Conservation (phyloP, 2,329 filamentous ascomycete genomes). For the Stagonosporopsis vannaccii region DNA sequence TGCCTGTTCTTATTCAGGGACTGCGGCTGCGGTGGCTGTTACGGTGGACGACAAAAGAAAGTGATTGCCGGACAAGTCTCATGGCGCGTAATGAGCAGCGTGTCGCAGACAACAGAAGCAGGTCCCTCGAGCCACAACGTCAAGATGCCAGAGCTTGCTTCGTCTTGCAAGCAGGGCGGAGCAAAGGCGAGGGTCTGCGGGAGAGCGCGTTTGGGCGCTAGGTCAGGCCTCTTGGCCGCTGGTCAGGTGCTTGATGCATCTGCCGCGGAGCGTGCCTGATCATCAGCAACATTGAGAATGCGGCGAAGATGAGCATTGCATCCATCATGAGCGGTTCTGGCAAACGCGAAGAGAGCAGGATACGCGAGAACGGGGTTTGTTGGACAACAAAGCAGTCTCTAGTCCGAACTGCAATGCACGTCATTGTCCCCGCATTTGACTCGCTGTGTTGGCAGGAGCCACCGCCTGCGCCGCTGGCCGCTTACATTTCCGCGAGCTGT, state of each 20-base stretch:
- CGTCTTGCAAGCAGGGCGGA: conserved; percentile 3
- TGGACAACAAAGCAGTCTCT: conserved; percentile 17
- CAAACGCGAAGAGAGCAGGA: conserved; percentile 6
- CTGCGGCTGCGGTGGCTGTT: conserved; percentile 17
- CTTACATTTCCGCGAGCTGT: conserved; percentile 11
- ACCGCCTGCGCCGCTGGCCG: conserved; percentile 7
- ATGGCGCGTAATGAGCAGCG: conserved; percentile 36
- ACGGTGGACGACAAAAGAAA: conserved; percentile 24
- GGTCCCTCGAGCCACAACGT: conserved; percentile 22
- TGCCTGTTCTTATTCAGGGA: conserved; percentile 9
- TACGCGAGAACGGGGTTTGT: conserved; percentile 17
- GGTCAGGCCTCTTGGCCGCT: conserved; percentile 37
- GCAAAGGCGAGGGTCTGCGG: conserved; percentile 27
- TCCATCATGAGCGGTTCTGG: conserved; percentile 22
- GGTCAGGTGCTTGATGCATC: conserved; percentile 37
- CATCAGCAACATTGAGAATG: conserved; percentile 17
- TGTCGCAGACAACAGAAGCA: conserved; percentile 18
- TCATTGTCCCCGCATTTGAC: conserved; percentile 22
- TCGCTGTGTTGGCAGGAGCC: conserved; percentile 14
- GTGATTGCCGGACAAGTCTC: conserved; percentile 35
- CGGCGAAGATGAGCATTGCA: conserved; percentile 15
- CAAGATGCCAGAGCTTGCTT: conserved; percentile 5
- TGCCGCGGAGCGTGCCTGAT: conserved; percentile 22
- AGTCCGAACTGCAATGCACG: conserved; percentile 19
- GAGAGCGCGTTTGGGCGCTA: conserved; percentile 34